These are phyloP conservation scores for Cladosporium halotolerans DNA, from an alignment of 2,329 filamentous ascomycete genomes.

Conservation along the genomic window DNA sequence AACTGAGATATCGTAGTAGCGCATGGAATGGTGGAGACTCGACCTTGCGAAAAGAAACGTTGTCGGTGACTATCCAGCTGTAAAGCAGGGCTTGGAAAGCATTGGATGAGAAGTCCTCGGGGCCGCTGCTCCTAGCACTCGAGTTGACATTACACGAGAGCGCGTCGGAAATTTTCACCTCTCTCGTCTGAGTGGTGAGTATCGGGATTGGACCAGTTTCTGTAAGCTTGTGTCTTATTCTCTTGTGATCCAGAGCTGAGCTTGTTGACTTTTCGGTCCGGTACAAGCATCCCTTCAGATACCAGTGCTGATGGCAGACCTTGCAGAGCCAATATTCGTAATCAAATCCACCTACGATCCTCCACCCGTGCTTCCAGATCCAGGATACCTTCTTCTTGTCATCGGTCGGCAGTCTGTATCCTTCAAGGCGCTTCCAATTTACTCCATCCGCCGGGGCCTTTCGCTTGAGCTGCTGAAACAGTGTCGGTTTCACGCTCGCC, in stretches of 20 bases:
- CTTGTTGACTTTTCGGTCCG: background rate
- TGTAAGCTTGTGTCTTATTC: background rate
- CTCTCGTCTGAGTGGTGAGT: background rate
- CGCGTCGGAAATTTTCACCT: background rate
- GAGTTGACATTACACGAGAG: background rate
- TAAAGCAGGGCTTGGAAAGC: background rate
- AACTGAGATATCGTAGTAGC: slow-evolving; percentile 7
- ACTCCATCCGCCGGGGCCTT: too few relatives aligned
- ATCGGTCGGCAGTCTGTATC: too few relatives aligned
- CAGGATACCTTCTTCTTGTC: too few relatives aligned
- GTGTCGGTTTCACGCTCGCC: too few relatives aligned
- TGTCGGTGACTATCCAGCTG: background rate
- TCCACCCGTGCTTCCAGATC: too few relatives aligned
- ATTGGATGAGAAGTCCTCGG: background rate
- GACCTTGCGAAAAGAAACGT: background rate
- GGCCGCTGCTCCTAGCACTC: background rate
- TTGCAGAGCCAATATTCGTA: too few relatives aligned
- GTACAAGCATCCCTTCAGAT: background rate
- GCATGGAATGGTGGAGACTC: background rate
- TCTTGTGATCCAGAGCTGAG: background rate
- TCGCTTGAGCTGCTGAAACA: too few relatives aligned
- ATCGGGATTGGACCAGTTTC: background rate
- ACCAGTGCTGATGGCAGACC: too few relatives aligned
- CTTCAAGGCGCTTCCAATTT: too few relatives aligned
- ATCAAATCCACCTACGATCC: too few relatives aligned